Percentiles rank a stretch among this genome's conserved stretches.
phyloP scores from a whole-genome alignment of 352 stramenopile species.

The Hyphochytrium catenoides region DNA sequence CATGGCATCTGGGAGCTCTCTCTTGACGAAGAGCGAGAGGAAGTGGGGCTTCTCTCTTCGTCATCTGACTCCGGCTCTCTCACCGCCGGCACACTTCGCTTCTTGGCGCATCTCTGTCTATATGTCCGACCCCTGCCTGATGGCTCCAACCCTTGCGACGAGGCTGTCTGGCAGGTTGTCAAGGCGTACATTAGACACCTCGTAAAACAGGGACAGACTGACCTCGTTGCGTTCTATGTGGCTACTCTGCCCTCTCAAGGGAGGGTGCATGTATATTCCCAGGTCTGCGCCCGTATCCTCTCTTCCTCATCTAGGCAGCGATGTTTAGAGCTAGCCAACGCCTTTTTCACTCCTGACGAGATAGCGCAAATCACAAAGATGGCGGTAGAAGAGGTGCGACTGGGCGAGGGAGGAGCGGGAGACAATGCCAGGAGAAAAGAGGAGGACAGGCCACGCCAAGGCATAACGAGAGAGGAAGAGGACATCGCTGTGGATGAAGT shows the following conservation, averaged over 20 bases:
- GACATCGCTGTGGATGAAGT: constrained; percentile 23
- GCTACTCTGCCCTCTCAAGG: constrained; percentile 27
- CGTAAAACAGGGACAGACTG: constrained; percentile 39
- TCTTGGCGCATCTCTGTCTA: constrained; percentile 47
- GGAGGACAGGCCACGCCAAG: constrained; percentile 5
- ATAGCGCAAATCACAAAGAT: constrained; percentile 27
- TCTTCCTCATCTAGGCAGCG: constrained; percentile 31
- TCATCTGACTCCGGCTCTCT: too few relatives aligned
- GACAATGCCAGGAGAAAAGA: constrained; percentile 9
- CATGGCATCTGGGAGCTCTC: constrained; percentile 26
- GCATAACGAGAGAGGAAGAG: constrained; percentile 8
- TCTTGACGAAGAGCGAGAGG: constrained; percentile 19
- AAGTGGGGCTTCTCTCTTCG: too few relatives aligned
- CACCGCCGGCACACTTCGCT: constrained; percentile 35
- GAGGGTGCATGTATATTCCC: constrained; percentile 36
- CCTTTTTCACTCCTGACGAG: constrained; percentile 31
- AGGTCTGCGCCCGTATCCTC: constrained; percentile 30
- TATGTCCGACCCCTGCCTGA: constrained; percentile 39
- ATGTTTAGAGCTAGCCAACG: constrained; percentile 30
- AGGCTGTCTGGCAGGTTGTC: constrained; percentile 37
- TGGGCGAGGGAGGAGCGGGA: background rate
- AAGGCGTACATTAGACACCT: constrained; percentile 55
- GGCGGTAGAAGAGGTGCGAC: constrained; percentile 16
- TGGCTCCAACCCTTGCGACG: constrained; percentile 28
- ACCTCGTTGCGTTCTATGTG: constrained; percentile 41